Conservation (phyloP, 2,329 filamentous ascomycete species). For the Blumeria hordei region DNA sequence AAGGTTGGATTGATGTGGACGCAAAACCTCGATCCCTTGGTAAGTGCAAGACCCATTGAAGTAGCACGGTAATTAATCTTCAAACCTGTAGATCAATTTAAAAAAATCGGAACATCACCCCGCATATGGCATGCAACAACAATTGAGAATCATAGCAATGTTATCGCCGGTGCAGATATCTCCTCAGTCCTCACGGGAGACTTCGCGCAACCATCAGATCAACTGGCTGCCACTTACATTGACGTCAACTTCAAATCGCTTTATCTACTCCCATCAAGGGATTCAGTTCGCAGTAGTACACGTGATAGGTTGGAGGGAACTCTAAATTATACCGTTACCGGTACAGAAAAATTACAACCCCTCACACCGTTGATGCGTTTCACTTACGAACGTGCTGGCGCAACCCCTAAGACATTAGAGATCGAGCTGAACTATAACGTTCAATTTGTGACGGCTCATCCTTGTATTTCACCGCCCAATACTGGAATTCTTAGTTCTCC, state of each 20-base stretch:
- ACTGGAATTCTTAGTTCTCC: slow-evolving; percentile 28
- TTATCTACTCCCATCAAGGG: slow-evolving; percentile 21
- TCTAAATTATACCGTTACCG: too few species aligned
- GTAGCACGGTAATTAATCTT: too few species aligned
- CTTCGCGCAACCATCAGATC: slow-evolving; percentile 36
- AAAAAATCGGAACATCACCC: slow-evolving; percentile 24
- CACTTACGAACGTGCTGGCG: slow-evolving; percentile 5
- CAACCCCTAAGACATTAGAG: slow-evolving; percentile 10
- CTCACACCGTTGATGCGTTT: slow-evolving; percentile 15
- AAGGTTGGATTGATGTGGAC: slow-evolving; percentile 35
- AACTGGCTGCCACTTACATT: slow-evolving; percentile 21
- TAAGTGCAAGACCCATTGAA: too few species aligned
- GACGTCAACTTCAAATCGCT: slow-evolving; percentile 27
- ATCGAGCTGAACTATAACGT: slow-evolving; percentile 30
- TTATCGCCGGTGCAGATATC: slow-evolving; percentile 31
- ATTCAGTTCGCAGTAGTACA: slow-evolving; percentile 14
- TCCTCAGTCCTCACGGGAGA: slow-evolving; percentile 32
- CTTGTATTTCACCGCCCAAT: slow-evolving; percentile 32
- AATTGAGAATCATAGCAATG: slow-evolving; percentile 34
- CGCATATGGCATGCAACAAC: slow-evolving; percentile 35
- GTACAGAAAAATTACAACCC: slow-evolving; percentile 5
- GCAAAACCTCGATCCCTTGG: slow-evolving; percentile 18
- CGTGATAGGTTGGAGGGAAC: too few species aligned
- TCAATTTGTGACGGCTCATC: slow-evolving; percentile 40
- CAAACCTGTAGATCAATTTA: slow-evolving; percentile 7